Base-by-base conservation (phyloP, 2,329 filamentous ascomycete species). In the Xylaria sp. region DNA sequence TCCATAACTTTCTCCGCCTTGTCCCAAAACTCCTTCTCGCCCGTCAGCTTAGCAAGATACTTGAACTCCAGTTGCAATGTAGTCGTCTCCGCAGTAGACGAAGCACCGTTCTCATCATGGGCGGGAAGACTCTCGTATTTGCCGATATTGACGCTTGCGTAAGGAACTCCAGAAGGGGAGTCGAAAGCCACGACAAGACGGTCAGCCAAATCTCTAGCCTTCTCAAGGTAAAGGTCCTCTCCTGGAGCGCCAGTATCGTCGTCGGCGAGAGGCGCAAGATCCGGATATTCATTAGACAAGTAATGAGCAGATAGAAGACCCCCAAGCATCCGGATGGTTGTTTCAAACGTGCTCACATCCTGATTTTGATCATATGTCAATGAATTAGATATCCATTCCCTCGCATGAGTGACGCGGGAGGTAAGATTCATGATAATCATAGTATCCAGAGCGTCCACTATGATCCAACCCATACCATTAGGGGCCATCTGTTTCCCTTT, bases 361-460 rank as follows among this genome's bases (percentile, higher is more conserved):
- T 98, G 94, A 75, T 98, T 87, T 79, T 97, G 93, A 68, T 98
- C 90, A 82, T 97, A 98, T 11, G 90, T 90, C 70, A 98, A 81
- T 7, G 90, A 90, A 4, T 89, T 90, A 1, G 92, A 86, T 56
- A 99, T 89, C 96, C 96, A 99, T 77, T 97, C 88, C 64, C 95
- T 87, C 32, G 96, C 95, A 76, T 97, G 90, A 45, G 90, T 86
- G 47, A 99, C 86, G 69, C 94, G 90, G 36, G 89, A 92, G 14
- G 95, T 98, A 72, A 97, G 85, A 79, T 98, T 98, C 96, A 99
- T 99, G 69, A 99, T 85, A 83, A 99, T 99, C 86, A 98, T 88
- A 0, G 96, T 99, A 80, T 99, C 96, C 71, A 99, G 84, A 12
- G 95, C 90, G 82, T 99, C 96, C 65, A 99, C 91, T 70, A 99